These are phyloP conservation scores for Betula pendula DNA, from an alignment of 306 rosid species.

Conservation along the genomic window DNA sequence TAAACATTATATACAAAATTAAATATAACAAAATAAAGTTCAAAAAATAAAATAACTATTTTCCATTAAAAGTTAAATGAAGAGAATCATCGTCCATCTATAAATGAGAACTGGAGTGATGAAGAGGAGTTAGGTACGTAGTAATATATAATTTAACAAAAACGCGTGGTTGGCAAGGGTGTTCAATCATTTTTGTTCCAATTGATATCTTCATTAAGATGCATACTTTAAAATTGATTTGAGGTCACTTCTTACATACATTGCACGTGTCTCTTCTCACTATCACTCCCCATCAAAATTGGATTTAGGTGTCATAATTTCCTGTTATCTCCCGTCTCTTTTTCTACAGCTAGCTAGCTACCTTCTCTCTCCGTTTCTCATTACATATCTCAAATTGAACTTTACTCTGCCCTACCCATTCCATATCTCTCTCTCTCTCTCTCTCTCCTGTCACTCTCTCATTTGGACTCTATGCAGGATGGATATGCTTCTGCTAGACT, in stretches of 20 bases:
- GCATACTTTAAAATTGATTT: neutral
- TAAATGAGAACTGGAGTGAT: neutral
- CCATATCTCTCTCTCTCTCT: too few relatives aligned
- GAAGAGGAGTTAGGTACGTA: neutral
- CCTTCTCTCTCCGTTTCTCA: too few relatives aligned
- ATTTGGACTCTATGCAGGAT: neutral
- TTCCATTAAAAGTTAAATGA: too few relatives aligned
- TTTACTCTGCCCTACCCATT: too few relatives aligned
- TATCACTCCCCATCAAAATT: constrained; percentile 16
- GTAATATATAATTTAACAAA: neutral
- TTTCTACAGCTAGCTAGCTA: neutral
- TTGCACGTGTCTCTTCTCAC: constrained; percentile 24
- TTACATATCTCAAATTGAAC: too few relatives aligned
- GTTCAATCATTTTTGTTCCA: neutral
- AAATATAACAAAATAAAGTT: too few relatives aligned
- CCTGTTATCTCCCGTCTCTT: neutral
- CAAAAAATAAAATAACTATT: too few relatives aligned
- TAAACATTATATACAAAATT: too few relatives aligned
- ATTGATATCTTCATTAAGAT: too few relatives aligned
- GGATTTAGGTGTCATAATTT: neutral
- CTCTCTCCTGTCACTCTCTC: neutral
- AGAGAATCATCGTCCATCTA: too few relatives aligned
- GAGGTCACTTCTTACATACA: constrained; percentile 8
- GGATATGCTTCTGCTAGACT: neutral
- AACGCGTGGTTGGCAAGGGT: neutral